phyloP scores from a whole-genome alignment of 1,284 basidiomycete species.

The Exobasidium cylindrosporum region DNA sequence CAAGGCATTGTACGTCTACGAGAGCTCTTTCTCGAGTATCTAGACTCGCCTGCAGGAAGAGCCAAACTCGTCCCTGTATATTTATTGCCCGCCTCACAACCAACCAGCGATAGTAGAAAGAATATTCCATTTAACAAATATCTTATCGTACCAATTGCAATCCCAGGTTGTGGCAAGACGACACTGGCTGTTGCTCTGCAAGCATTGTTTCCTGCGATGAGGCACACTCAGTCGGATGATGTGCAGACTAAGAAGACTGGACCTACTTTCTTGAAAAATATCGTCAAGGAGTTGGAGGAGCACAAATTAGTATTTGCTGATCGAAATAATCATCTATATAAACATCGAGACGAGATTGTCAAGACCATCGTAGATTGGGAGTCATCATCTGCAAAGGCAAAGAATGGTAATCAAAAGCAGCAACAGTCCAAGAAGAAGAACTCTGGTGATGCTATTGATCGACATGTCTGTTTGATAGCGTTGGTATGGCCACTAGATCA shows the following conservation, averaged over 20 bases:
- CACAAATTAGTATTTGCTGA: slow-evolving; percentile 45
- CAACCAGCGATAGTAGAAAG: not conserved
- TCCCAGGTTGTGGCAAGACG: slow-evolving; percentile 96
- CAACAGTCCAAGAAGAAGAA: not conserved
- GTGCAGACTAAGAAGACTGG: slow-evolving; percentile 75
- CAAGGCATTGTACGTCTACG: slow-evolving; percentile 80
- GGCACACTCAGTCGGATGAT: slow-evolving; percentile 77
- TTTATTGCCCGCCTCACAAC: slow-evolving; percentile 50
- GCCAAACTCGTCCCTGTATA: not conserved
- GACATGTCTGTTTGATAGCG: slow-evolving; percentile 39
- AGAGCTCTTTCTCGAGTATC: slow-evolving; percentile 74
- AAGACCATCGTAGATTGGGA: slow-evolving; percentile 21
- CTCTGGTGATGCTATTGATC: not conserved
- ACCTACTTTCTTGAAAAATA: slow-evolving; percentile 73
- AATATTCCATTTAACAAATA: slow-evolving; percentile 64
- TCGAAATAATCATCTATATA: slow-evolving; percentile 51
- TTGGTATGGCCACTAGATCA: slow-evolving; percentile 37
- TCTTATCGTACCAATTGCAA: slow-evolving; percentile 80
- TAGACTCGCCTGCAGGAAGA: slow-evolving; percentile 57
- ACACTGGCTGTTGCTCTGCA: slow-evolving; percentile 74
- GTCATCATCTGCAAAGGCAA: not conserved
- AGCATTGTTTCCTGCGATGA: slow-evolving; percentile 69
- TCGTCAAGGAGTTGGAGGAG: slow-evolving; percentile 57
- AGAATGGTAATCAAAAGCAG: not conserved
- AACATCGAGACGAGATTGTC: slow-evolving; percentile 49